These are phyloP conservation scores for Verticillium zaregamsianum DNA, from an alignment of 2,329 filamentous ascomycete species.

Conservation along the genomic window DNA sequence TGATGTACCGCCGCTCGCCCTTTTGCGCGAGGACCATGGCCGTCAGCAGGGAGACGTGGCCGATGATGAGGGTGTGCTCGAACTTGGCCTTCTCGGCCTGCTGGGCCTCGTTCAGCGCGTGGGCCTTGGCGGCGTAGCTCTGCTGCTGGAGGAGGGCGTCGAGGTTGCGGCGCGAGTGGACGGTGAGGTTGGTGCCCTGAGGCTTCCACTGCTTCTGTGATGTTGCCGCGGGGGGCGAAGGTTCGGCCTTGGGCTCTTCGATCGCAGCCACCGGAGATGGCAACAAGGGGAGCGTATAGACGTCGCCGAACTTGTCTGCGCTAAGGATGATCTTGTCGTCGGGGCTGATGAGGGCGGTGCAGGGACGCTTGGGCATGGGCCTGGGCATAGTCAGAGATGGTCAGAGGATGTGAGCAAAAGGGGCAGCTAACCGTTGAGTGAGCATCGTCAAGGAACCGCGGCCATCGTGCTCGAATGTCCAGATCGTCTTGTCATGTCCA, in stretches of 20 bases:
- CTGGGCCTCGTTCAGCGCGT: constrained; percentile 18
- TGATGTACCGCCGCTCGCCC: constrained; percentile 41
- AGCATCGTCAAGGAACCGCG: constrained; percentile 60
- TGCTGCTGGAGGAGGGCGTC: constrained; percentile 57
- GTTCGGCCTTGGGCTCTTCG: constrained; percentile 8
- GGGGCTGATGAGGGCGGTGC: constrained; percentile 65
- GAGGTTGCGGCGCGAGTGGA: constrained; percentile 61
- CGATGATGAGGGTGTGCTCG: constrained; percentile 74
- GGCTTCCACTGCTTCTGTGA: constrained; percentile 35
- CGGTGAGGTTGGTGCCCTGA: constrained; percentile 54
- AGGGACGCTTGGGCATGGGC: constrained; percentile 85
- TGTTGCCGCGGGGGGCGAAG: constrained; percentile 16
- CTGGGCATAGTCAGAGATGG: constrained; percentile 39
- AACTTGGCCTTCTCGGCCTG: constrained; percentile 48
- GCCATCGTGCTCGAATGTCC: constrained; percentile 68
- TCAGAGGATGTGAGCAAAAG: constrained; percentile 5
- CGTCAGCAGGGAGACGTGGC: constrained; percentile 94
- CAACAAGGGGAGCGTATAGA: constrained; percentile 80
- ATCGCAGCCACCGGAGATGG: constrained; percentile 15
- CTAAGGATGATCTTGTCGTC: constrained; percentile 71
- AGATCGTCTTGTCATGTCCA: constrained; percentile 86
- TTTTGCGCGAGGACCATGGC: constrained; percentile 56
- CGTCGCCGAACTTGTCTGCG: constrained; percentile 96
- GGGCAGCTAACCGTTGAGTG: constrained; percentile 61
- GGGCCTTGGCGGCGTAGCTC: constrained; percentile 34